Conservation (phyloP, 108 stramenopile genomes). For the Nitzschia palea region DNA sequence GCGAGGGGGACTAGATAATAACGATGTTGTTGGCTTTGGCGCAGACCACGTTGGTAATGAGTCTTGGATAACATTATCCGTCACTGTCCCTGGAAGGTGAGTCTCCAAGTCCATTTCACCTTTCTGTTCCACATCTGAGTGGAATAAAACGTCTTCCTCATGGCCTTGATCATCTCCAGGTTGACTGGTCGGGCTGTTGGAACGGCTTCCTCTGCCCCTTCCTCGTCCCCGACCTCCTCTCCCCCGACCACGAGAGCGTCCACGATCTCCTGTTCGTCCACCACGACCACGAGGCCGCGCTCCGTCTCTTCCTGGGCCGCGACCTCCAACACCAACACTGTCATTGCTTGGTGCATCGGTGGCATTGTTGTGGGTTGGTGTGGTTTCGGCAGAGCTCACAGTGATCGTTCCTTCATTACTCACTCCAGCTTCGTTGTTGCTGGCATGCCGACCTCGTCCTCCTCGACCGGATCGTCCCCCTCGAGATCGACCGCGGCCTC, state of each 20-base stretch:
- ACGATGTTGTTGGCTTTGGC: not conserved
- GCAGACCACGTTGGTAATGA: not conserved
- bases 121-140: not conserved
- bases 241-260: not conserved
- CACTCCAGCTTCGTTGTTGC: not conserved
- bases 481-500: constrained; percentile 23
- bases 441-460: constrained; percentile 19
- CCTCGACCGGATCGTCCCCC: constrained; percentile 23
- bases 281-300: constrained; percentile 2
- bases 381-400: not conserved
- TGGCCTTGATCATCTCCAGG: not conserved
- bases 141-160: not conserved
- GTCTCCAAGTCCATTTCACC: not conserved
- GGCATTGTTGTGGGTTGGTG: not conserved
- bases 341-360: constrained; percentile 11
- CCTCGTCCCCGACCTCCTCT: constrained; percentile 11
- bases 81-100: no score
- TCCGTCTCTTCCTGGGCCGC: constrained; percentile 20
- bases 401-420: constrained; percentile 11
- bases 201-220: not conserved
- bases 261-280: constrained; percentile 11
- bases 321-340: constrained; percentile 11
- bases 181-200: not conserved
- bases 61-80: constrained; percentile 9
- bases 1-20: constrained; percentile 16